Conservation (phyloP, 2,329 filamentous ascomycete species). For the Aspergillus fijiensis region DNA sequence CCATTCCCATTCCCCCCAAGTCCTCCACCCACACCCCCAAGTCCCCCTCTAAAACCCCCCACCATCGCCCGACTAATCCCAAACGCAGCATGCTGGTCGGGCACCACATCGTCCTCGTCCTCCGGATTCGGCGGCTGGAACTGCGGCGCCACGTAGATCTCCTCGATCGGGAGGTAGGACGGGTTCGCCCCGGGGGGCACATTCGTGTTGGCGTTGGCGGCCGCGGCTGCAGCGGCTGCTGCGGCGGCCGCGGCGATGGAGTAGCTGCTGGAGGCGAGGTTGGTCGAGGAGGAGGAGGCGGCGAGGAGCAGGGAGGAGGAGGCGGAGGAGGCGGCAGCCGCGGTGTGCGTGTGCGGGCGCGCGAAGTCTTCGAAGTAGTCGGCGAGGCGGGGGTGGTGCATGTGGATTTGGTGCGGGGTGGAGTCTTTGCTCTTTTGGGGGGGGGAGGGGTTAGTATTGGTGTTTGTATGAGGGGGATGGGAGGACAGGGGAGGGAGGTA, state of each 20-base stretch:
- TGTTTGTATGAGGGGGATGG: background rate
- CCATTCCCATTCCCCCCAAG: conserved; percentile 22
- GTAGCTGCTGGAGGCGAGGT: conserved; percentile 15
- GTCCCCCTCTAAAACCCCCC: conserved; percentile 41
- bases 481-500: background rate
- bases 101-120: conserved; percentile 66
- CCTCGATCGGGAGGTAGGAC: conserved; percentile 54
- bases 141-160: conserved; percentile 60
- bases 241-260: conserved; percentile 28
- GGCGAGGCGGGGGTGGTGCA: conserved; percentile 49
- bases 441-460: conserved; percentile 10
- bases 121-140: conserved; percentile 65
- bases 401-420: conserved; percentile 50
- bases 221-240: conserved; percentile 30
- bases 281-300: conserved; percentile 9
- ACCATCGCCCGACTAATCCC: conserved; percentile 64
- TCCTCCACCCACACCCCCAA: conserved; percentile 25
- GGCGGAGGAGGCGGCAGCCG: conserved; percentile 4
- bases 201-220: conserved; percentile 25
- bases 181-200: conserved; percentile 34
- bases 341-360: conserved; percentile 41
- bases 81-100: conserved; percentile 66
- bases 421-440: conserved; percentile 48
- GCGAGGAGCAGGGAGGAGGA: conserved; percentile 6
- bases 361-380: conserved; percentile 54